These are phyloP conservation scores for Inosperma sp. DNA, from an alignment of 768 basidiomycete genomes.

Conservation along the genomic window DNA sequence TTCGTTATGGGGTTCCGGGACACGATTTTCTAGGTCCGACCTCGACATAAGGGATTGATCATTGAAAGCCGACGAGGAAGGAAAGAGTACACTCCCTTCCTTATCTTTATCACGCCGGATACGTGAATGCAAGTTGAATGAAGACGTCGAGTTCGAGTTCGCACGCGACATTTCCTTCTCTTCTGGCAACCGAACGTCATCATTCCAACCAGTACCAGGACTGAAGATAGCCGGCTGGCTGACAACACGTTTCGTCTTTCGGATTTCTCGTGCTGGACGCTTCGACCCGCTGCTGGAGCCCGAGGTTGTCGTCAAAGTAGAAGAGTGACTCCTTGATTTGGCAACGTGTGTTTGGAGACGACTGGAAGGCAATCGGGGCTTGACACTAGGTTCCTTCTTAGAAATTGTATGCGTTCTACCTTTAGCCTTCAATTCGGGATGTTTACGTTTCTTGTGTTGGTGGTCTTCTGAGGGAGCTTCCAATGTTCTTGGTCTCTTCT, in stretches of 20 bases:
- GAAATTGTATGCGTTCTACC: neutral
- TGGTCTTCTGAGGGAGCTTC: conserved; percentile 10
- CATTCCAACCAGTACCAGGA: conserved; percentile 12
- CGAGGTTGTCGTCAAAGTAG: neutral
- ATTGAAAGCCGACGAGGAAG: conserved; percentile 2
- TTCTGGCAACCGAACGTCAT: neutral
- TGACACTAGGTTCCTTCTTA: neutral
- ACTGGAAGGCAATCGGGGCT: neutral
- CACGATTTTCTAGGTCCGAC: too few species aligned
- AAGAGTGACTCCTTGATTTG: neutral
- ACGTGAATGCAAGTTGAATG: neutral
- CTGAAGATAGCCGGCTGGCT: conserved; percentile 15
- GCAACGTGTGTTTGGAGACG: neutral
- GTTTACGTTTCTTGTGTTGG: neutral
- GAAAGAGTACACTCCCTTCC: neutral
- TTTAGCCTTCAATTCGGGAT: neutral
- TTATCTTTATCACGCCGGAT: conserved; percentile 2
- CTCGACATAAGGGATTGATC: too few species aligned
- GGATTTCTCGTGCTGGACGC: conserved; percentile 10
- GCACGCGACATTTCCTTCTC: neutral
- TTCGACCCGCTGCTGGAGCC: conserved; percentile 10
- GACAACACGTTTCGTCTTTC: conserved; percentile 7
- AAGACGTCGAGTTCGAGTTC: neutral
- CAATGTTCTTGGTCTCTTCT: conserved; percentile 45
- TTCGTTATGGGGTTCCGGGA: conserved; percentile 5